phyloP scores from a whole-genome alignment of 1,284 basidiomycete species.

The Mycena sp. region DNA sequence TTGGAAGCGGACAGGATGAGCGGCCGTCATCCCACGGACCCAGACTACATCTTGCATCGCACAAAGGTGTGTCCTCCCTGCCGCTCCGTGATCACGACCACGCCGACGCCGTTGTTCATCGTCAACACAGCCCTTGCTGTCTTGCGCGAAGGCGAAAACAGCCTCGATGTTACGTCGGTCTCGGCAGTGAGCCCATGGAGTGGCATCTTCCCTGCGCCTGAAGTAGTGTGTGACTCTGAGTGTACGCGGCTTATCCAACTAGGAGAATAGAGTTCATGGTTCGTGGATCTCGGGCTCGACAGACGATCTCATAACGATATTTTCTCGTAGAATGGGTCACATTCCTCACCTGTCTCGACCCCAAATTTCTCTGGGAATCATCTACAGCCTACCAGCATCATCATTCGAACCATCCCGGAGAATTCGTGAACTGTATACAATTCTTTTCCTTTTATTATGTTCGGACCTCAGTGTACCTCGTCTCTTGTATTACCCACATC shows the following conservation, averaged over 20 bases:
- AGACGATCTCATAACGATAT: too few relatives aligned
- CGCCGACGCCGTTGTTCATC: slow-evolving; percentile 72
- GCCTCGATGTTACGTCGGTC: background rate
- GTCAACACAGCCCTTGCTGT: slow-evolving; percentile 50
- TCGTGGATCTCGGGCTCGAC: too few relatives aligned
- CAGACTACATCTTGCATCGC: slow-evolving; percentile 60
- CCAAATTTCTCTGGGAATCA: too few relatives aligned
- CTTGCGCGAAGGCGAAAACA: background rate
- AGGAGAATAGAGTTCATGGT: background rate
- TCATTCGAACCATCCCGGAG: too few relatives aligned
- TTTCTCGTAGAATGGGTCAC: too few relatives aligned
- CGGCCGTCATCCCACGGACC: slow-evolving; percentile 57
- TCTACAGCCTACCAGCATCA: too few relatives aligned
- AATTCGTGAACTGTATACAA: too few relatives aligned
- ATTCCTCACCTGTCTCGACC: too few relatives aligned
- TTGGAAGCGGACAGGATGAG: slow-evolving; percentile 52
- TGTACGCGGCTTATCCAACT: background rate
- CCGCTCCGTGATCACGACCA: slow-evolving; percentile 59
- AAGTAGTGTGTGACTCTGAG: too few relatives aligned
- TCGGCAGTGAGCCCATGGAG: background rate
- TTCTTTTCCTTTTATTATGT: too few relatives aligned
- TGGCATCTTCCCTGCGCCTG: background rate
- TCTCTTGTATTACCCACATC: too few relatives aligned
- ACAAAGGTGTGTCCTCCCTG: slow-evolving; percentile 77
- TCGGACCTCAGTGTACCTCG: too few relatives aligned